Percentiles rank a stretch among this genome's conserved stretches.
Conservation (phyloP, 1,139 yeast species). For the Geotrichum aggregatum region DNA sequence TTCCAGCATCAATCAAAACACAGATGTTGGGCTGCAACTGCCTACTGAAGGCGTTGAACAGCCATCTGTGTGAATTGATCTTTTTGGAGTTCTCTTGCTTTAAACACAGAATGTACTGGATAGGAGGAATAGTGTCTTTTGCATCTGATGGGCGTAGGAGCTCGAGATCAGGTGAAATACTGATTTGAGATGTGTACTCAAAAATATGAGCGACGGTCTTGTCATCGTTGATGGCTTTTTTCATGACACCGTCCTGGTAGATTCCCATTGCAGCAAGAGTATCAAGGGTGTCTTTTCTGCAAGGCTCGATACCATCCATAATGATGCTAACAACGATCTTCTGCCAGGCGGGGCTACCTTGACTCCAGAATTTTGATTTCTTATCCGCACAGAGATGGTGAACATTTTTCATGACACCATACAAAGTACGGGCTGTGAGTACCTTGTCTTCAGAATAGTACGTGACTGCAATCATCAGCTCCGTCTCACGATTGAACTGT, state of each 20-base stretch:
- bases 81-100: slow-evolving; percentile 89
- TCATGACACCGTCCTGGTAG: slow-evolving; percentile 91
- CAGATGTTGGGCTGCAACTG: slow-evolving; percentile 81
- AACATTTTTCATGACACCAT: slow-evolving; percentile 88
- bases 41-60: slow-evolving; percentile 91
- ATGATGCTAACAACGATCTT: slow-evolving; percentile 85
- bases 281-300: slow-evolving; percentile 77
- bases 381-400: slow-evolving; percentile 73
- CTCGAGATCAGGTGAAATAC: slow-evolving; percentile 51
- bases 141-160: slow-evolving; percentile 52
- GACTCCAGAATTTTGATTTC: slow-evolving; percentile 49
- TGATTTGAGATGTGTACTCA: slow-evolving; percentile 71
- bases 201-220: slow-evolving; percentile 88
- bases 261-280: slow-evolving; percentile 88
- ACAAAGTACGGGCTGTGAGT: slow-evolving; percentile 83
- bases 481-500: slow-evolving; percentile 74
- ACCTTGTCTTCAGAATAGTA: slow-evolving; percentile 83
- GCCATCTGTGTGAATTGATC: slow-evolving; percentile 95
- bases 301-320: slow-evolving; percentile 91
- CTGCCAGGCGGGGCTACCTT: slow-evolving; percentile 90
- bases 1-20: slow-evolving; percentile 86
- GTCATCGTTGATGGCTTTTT: slow-evolving; percentile 80
- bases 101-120: slow-evolving; percentile 83
- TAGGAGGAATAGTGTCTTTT: slow-evolving; percentile 56
- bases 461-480: slow-evolving; percentile 80